Conservation (phyloP, 352 stramenopile species). For the Hyaloperonospora arabidopsidis region DNA sequence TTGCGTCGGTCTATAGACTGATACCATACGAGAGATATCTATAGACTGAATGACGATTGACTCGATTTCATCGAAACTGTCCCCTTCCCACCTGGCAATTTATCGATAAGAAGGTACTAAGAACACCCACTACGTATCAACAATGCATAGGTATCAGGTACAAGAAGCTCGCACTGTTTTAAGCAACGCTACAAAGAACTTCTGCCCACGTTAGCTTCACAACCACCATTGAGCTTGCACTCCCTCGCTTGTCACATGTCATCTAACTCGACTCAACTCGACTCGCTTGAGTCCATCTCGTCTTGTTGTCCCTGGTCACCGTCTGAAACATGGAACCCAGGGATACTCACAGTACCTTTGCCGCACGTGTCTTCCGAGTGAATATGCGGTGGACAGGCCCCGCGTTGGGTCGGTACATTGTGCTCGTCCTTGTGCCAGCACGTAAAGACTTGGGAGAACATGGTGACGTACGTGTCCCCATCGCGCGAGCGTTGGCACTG, state of each 20-base stretch:
- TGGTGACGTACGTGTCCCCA: constrained; percentile 15
- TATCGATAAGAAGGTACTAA: no score
- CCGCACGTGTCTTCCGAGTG: constrained; percentile 69
- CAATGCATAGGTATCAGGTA: no score
- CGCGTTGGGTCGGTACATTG: constrained; percentile 41
- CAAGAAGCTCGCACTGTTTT: no score
- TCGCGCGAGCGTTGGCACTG: constrained; percentile 19
- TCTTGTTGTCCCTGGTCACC: constrained; percentile 11
- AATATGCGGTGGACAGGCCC: constrained; percentile 51
- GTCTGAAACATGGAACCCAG: constrained; percentile 29
- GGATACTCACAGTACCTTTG: constrained; percentile 41
- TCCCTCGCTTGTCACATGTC: not conserved
- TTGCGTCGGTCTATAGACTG: no score
- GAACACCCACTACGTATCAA: no score
- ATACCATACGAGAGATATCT: no score
- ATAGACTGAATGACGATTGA: no score
- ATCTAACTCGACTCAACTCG: not conserved
- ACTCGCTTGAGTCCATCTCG: not conserved
- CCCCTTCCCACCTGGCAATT: no score
- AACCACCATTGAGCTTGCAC: not conserved
- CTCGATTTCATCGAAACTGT: no score
- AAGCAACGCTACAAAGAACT: no score
- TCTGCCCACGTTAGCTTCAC: no score
- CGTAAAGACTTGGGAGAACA: constrained; percentile 73
- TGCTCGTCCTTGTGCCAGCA: constrained; percentile 66